phyloP scores from a whole-genome alignment of 2,329 filamentous ascomycete species.

The Xylaria sp. region DNA sequence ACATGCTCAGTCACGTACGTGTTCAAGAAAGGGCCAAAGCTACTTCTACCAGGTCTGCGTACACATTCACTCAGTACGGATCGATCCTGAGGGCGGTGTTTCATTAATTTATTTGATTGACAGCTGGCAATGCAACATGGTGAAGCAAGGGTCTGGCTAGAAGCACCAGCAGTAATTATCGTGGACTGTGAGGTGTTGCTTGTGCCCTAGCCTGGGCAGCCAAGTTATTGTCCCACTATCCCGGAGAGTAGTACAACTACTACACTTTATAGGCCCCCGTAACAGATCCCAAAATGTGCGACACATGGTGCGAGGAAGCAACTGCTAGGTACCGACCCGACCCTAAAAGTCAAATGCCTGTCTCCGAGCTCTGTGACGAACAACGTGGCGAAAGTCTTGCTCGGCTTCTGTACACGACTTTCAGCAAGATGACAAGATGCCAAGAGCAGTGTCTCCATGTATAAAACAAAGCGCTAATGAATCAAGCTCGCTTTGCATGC shows the following conservation, averaged over 20 bases:
- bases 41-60: background rate
- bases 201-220: background rate
- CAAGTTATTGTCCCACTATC: background rate
- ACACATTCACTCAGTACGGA: background rate
- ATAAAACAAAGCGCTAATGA: conserved; percentile 31
- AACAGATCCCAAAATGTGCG: background rate
- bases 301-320: conserved; percentile 10
- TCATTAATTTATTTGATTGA: conserved; percentile 17
- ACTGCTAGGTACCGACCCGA: background rate
- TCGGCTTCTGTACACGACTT: conserved; percentile 14
- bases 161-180: background rate
- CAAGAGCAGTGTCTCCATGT: conserved; percentile 11
- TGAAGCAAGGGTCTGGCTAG: conserved; percentile 3
- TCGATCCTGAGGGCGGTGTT: background rate
- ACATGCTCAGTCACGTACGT: conserved; percentile 12
- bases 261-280: background rate
- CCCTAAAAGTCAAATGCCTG: background rate
- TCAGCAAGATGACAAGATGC: conserved; percentile 5
- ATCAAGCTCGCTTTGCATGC: conserved; percentile 27
- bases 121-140: conserved; percentile 11
- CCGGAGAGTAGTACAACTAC: conserved; percentile 6
- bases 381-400: background rate
- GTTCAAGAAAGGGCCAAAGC: background rate
- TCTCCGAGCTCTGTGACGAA: conserved; percentile 8
- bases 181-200: background rate